Conservation (phyloP, 1,139 yeast species). For the Zygotorulaspora mrakii region DNA sequence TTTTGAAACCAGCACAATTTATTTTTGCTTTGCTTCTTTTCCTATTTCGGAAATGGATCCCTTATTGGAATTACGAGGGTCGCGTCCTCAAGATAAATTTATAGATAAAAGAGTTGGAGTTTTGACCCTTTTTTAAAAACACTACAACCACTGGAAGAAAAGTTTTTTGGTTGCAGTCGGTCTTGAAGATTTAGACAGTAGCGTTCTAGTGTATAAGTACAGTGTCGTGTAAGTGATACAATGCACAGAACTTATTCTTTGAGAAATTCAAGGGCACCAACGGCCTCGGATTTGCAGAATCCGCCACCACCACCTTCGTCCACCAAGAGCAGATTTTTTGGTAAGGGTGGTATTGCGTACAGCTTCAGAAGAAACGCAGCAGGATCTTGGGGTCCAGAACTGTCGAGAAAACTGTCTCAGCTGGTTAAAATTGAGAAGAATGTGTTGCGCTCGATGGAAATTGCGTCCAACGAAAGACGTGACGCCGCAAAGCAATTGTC, state of each 20-base stretch:
- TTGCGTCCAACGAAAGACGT: constrained; percentile 91
- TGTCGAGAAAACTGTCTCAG: constrained; percentile 83
- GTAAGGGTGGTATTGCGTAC: constrained; percentile 80
- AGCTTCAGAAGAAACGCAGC: constrained; percentile 84
- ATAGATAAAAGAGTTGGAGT: constrained; percentile 2
- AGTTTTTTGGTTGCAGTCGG: too few species aligned
- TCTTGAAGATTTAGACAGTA: too few species aligned
- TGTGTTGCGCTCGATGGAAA: constrained; percentile 89
- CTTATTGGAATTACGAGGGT: constrained; percentile 2
- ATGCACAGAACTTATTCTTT: constrained; percentile 99
- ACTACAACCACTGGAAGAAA: too few species aligned
- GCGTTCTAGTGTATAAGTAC: too few species aligned
- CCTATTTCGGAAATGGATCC: constrained; percentile 3
- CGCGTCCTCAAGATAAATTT: constrained; percentile 2
- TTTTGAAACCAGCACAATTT: constrained; percentile 3
- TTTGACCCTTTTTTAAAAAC: constrained; percentile 2
- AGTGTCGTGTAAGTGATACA: constrained; percentile 2
- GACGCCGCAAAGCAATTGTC: constrained; percentile 96
- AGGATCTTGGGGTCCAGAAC: constrained; percentile 92
- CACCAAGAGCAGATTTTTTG: constrained; percentile 85
- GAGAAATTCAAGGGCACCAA: constrained; percentile 93
- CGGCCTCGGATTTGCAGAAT: constrained; percentile 89
- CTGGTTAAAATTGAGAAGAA: constrained; percentile 95
- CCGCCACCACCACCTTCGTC: constrained; percentile 95
- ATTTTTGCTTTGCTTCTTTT: constrained; percentile 5